Conservation (phyloP, 2,329 filamentous ascomycete species). For the Lecanoromycetidae sp. region DNA sequence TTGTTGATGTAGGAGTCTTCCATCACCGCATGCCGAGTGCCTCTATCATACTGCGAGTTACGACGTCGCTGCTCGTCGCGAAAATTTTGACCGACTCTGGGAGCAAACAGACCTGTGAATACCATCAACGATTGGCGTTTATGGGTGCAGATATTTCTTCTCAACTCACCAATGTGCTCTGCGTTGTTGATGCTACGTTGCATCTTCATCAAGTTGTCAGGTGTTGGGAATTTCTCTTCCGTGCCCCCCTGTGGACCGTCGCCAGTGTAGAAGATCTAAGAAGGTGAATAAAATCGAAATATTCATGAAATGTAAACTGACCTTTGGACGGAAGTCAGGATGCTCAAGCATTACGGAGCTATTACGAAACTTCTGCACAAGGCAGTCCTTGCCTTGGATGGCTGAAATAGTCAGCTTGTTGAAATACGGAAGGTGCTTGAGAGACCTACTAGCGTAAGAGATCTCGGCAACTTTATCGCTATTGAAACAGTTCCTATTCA, state of each 20-base stretch:
- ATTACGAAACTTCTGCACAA: slow-evolving; percentile 93
- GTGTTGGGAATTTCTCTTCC: slow-evolving; percentile 63
- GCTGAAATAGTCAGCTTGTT: slow-evolving; percentile 36
- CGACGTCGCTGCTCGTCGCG: slow-evolving; percentile 65
- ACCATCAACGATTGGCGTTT: neutral
- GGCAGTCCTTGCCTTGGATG: slow-evolving; percentile 81
- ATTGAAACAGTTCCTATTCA: slow-evolving; percentile 61
- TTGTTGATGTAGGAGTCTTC: slow-evolving; percentile 36
- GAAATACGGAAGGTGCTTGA: neutral
- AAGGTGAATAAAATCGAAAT: no score
- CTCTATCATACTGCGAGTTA: slow-evolving; percentile 68
- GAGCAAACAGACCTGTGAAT: slow-evolving; percentile 59
- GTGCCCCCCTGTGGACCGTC: slow-evolving; percentile 47
- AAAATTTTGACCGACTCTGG: slow-evolving; percentile 60
- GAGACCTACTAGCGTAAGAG: slow-evolving; percentile 75
- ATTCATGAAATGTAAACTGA: no score
- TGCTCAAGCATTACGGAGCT: slow-evolving; percentile 89
- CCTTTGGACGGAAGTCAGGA: slow-evolving; percentile 71
- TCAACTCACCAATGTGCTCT: slow-evolving; percentile 59
- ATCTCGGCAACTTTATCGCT: slow-evolving; percentile 79
- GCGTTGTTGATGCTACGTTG: slow-evolving; percentile 79
- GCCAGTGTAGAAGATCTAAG: slow-evolving; percentile 43
- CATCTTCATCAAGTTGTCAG: slow-evolving; percentile 79
- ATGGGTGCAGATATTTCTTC: neutral
- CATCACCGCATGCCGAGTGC: slow-evolving; percentile 58